Percentiles rank a stretch among this genome's conserved stretches.
These are phyloP conservation scores for Nemania sp. DNA, from an alignment of 2,329 filamentous ascomycete species.

Conservation along the genomic window DNA sequence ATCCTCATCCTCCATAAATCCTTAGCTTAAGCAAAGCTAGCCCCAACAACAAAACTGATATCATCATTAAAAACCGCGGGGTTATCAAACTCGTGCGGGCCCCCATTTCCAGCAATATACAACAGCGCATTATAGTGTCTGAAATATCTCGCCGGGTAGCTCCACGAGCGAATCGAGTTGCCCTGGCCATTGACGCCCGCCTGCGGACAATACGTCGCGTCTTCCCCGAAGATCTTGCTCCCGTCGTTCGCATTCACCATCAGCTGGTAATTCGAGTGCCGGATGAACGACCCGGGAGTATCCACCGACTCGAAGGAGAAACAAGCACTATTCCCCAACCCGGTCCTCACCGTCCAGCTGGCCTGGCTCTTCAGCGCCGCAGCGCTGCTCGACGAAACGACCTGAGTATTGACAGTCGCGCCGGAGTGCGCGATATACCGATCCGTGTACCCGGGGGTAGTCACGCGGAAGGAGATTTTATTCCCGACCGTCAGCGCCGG, in stretches of 20 bases:
- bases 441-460: constrained; percentile 56
- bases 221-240: constrained; percentile 60
- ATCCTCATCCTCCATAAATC: too few relatives aligned
- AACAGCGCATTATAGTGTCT: constrained; percentile 53
- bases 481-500: constrained; percentile 50
- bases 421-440: constrained; percentile 59
- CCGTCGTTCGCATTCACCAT: constrained; percentile 55
- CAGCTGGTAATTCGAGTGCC: constrained; percentile 59
- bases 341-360: constrained; percentile 57
- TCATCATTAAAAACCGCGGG: constrained; percentile 55
- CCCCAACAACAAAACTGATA: constrained; percentile 53
- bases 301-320: constrained; percentile 64
- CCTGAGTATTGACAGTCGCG: constrained; percentile 55
- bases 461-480: constrained; percentile 56
- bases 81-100: constrained; percentile 52
- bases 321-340: constrained; percentile 60
- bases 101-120: constrained; percentile 34
- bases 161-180: constrained; percentile 59
- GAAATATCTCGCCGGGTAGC: constrained; percentile 59
- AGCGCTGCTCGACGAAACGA: constrained; percentile 54
- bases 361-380: constrained; percentile 54
- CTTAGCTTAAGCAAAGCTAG: too few relatives aligned
- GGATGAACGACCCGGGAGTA: constrained; percentile 60
- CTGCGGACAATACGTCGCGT: constrained; percentile 65
- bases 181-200: constrained; percentile 53